Percentiles rank a stretch among this genome's conserved stretches.
These are phyloP conservation scores for Tieghemiomyces parasiticus DNA, from an alignment of 192 early-diverging fungal genomes.

Conservation along the genomic window DNA sequence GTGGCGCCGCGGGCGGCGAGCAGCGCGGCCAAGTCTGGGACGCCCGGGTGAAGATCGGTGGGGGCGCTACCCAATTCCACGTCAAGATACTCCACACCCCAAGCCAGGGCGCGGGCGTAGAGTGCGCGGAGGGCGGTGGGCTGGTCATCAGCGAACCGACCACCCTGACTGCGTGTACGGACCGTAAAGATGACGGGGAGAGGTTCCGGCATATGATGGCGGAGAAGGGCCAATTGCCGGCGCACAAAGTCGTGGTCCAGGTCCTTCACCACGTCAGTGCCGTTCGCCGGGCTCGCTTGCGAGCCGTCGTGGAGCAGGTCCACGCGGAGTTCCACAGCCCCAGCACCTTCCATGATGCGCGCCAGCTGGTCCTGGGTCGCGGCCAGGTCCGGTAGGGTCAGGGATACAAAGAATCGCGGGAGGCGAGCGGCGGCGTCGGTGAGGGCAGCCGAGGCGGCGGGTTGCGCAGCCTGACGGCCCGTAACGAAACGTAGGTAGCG, in stretches of 20 bases:
- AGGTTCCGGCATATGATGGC: constrained; percentile 34
- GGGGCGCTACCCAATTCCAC: constrained; percentile 47
- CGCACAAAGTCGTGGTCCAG: constrained; percentile 48
- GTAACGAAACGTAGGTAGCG: constrained; percentile 53
- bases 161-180: constrained; percentile 74
- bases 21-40: background rate
- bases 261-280: constrained; percentile 9
- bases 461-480: constrained; percentile 23
- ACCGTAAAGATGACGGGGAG: constrained; percentile 93
- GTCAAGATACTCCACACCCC: constrained; percentile 93
- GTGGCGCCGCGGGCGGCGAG: constrained; percentile 23
- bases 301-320: constrained; percentile 62
- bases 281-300: no score
- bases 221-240: constrained; percentile 62
- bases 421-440: constrained; percentile 17
- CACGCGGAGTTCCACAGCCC: constrained; percentile 85
- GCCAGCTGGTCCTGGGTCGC: constrained; percentile 35
- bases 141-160: constrained; percentile 56
- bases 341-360: constrained; percentile 56
- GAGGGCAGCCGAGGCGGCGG: constrained; percentile 16
- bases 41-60: background rate
- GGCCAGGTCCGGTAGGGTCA: constrained; percentile 55
- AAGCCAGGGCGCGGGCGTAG: constrained; percentile 47
- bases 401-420: constrained; percentile 71
- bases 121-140: constrained; percentile 46